phyloP scores from a whole-genome alignment of 1,284 basidiomycete genomes.

The Ganoderma sp. region DNA sequence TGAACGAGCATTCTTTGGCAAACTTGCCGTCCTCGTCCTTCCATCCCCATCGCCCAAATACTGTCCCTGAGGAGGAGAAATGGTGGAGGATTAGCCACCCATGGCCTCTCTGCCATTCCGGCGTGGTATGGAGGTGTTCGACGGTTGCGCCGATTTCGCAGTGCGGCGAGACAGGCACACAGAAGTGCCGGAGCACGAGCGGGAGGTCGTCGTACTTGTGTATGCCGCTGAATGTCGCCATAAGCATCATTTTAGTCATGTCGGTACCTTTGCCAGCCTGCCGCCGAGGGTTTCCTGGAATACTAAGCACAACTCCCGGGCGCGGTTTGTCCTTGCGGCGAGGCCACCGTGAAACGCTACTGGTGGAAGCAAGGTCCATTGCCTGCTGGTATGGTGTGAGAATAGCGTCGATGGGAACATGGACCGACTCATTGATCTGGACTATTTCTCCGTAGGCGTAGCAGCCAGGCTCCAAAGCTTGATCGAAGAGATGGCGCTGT shows the following conservation, averaged over 20 bases:
- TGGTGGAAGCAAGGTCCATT: not conserved
- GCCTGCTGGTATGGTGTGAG: not conserved
- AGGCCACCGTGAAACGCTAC: not conserved
- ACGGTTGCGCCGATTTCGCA: not conserved
- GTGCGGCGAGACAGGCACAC: slow-evolving; percentile 13
- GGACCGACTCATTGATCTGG: slow-evolving; percentile 2
- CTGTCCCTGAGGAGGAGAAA: not conserved
- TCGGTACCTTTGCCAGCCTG: not conserved
- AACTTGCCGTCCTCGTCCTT: not conserved
- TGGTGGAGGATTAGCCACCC: slow-evolving; percentile 11
- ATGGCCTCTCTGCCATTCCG: slow-evolving; percentile 11
- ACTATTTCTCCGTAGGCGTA: slow-evolving; percentile 7
- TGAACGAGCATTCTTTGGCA: not conserved
- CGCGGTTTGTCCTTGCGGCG: not conserved
- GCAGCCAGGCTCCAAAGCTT: not conserved
- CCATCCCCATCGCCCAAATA: not conserved
- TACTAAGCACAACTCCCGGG: not conserved
- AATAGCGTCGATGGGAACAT: not conserved
- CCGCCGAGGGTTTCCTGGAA: too few species aligned
- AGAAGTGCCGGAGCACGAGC: slow-evolving; percentile 11
- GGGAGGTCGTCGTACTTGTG: slow-evolving; percentile 2
- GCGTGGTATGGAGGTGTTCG: slow-evolving; percentile 13
- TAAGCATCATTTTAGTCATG: not conserved
- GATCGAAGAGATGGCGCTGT: not conserved
- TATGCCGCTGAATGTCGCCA: not conserved